Conservation (phyloP, 768 basidiomycete species). For the Pilatotrama ljubarskyi region DNA sequence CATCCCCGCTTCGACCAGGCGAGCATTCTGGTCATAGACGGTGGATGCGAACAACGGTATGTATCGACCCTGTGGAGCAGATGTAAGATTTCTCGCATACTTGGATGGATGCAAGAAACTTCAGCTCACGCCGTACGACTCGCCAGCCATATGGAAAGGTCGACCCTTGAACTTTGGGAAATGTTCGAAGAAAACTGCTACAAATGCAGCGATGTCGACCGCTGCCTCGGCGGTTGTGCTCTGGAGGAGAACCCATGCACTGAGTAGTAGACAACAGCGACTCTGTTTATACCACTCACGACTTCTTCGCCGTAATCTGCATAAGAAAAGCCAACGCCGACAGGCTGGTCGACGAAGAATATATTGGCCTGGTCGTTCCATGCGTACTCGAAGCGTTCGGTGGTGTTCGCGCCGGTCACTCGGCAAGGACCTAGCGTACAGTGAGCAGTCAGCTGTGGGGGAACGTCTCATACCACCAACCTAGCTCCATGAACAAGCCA, state of each 20-base stretch:
- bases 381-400: conserved; percentile 56
- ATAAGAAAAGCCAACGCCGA: conserved; percentile 40
- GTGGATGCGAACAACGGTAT: conserved; percentile 47
- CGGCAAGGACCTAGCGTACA: conserved; percentile 66
- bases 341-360: conserved; percentile 46
- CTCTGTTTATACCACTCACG: conserved; percentile 39
- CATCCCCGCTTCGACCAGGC: conserved; percentile 41
- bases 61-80: conserved; percentile 42
- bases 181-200: conserved; percentile 68
- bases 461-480: conserved; percentile 32
- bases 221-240: conserved; percentile 67
- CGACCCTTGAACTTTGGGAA: conserved; percentile 68
- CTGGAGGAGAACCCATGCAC: conserved; percentile 35
- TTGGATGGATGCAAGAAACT: background rate
- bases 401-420: conserved; percentile 49
- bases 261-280: background rate
- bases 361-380: conserved; percentile 72
- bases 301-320: conserved; percentile 64
- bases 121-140: conserved; percentile 52
- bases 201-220: conserved; percentile 64
- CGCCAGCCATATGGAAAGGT: conserved; percentile 38
- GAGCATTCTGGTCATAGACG: conserved; percentile 46
- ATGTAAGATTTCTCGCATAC: background rate
- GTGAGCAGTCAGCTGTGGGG: too few relatives aligned
- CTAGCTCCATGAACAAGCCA: conserved; percentile 50